Base-by-base conservation (phyloP, 2,329 filamentous ascomycete species). In the Colletotrichum sp. region DNA sequence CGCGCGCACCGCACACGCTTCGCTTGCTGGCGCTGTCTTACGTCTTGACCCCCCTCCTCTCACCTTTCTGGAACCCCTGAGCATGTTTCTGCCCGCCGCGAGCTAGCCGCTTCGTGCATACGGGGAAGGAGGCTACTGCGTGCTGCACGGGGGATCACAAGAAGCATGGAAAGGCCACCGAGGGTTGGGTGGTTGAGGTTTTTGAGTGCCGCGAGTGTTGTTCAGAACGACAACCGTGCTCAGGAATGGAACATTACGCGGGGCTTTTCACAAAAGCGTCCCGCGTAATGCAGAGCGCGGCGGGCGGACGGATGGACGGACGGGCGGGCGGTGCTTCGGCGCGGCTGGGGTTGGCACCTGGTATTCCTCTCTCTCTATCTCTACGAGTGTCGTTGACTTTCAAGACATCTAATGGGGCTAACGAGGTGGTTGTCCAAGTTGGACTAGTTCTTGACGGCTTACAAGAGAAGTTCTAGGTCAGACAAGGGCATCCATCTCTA, bases 371-470 rank as follows among this genome's bases (percentile, higher is more conserved):
- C 32, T 6, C 27, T 61, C 18, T 48, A 5, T 25, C 27, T 70
- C 36, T 15, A 56, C n/a, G 58, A 61, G 16, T 55, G 16, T 13
- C n/a, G 39, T 30, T 61, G 58, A 30, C 6, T 56, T 56, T 66
- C 58, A 32, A 75, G 73, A 72, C 73, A 73, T 25, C 18, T 22
- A 32, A 32, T 55, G 62, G 27, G 25, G 64, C 69, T 68, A 64
- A 58, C 73, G 73, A 75, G 56, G 62, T 75, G 70, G 69, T 75
- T 73, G 69, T 73, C 73, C 64, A 39, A 73, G 27, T 75, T 27
- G 73, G 73, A 68, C 56, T 75, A 75, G 73, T 60, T 56, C 16
- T 28, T n/a, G 18, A 58, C 2, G 28, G 58, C 30, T 32, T 39
- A 18, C 15, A n/a, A 39, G 60, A 30, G 18, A 8, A 48, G 39